Evolutionary conservation across 2,329 filamentous ascomycete species (phyloP), one percentile per base, ranked within the genome.

Genomic region (Beauveria australis): DNA sequence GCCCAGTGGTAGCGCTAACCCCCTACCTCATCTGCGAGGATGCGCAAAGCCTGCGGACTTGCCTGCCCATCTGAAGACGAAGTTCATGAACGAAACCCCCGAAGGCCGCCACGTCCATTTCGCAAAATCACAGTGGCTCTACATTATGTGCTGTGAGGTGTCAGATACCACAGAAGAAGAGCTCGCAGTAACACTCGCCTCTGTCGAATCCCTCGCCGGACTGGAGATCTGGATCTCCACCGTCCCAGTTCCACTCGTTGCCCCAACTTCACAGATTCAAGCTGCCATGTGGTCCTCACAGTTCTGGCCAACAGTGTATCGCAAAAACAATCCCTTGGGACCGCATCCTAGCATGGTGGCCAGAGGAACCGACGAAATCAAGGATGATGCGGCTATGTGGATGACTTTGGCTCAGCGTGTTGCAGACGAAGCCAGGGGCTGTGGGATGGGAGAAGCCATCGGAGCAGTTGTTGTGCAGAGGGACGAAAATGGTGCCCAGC

Each of bases 261-360:
- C 89, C 26, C 91, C 91, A 2, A 91, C 87, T 5, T 92, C 89
- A 3, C 83, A 87, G 66, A 79, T 87, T 44, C 89, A 93, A 72
- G 89, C 91, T 9, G 83, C 82, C 28, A 77, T 84, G 70, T 94
- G 89, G 89, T 88, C 85, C 28, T 78, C 82, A 40, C 81, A 87
- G 66, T 93, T 91, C 72, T 95, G 91, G 91, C 91, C 91, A 14
- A 89, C 87, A 1, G 84, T 92, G 53, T 95, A 94, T 75, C 88
- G 90, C 64, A 92, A 92, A 76, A 92, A 89, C 66, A 94, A 94
- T 69, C 90, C 90, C 2, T 89, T 92, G 62, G 91, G 91, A 4
- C 90, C 91, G 19, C 91, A 95, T 70, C 90, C 90, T 63, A 85
- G 86, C 68, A 83, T 89, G 70, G 84, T 93, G 60, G 78, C 82